Conservation (phyloP, 495 filamentous ascomycete species). For the Penicillium bovifimosum region DNA sequence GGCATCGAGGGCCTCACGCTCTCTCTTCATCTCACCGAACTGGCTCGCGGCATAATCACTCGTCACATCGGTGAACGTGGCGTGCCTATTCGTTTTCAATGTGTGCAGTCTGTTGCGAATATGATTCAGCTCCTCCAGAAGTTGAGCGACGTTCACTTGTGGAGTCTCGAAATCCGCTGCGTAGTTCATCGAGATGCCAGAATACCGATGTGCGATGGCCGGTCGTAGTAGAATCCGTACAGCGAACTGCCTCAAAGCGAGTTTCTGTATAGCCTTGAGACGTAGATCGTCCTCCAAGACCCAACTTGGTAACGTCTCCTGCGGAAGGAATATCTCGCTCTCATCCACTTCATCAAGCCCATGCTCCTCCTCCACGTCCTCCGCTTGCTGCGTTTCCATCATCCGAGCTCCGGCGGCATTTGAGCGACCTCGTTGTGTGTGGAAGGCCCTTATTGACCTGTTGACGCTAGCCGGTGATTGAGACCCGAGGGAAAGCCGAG, state of each 20-base stretch:
- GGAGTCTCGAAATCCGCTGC: slow-evolving; percentile 22
- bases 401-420: slow-evolving; percentile 6
- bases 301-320: slow-evolving; percentile 26
- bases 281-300: slow-evolving; percentile 26
- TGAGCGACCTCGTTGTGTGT: slow-evolving; percentile 13
- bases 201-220: slow-evolving; percentile 36
- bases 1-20: slow-evolving; percentile 23
- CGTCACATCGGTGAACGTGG: slow-evolving; percentile 28
- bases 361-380: slow-evolving; percentile 2
- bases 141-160: slow-evolving; percentile 26
- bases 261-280: slow-evolving; percentile 37
- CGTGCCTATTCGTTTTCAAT: slow-evolving; percentile 18
- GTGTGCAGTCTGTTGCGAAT: slow-evolving; percentile 28
- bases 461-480: slow-evolving; percentile 7
- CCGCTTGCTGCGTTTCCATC: not conserved
- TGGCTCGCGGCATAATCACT: slow-evolving; percentile 13
- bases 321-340: slow-evolving; percentile 14
- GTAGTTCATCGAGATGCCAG: slow-evolving; percentile 35
- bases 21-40: slow-evolving; percentile 8
- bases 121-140: slow-evolving; percentile 30
- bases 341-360: slow-evolving; percentile 11
- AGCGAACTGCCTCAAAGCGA: slow-evolving; percentile 41
- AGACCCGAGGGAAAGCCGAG: slow-evolving; percentile 2
- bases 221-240: slow-evolving; percentile 39
- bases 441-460: slow-evolving; percentile 19